Conservation (phyloP, 768 basidiomycete genomes). For the Dacryopinax primogenitus region DNA sequence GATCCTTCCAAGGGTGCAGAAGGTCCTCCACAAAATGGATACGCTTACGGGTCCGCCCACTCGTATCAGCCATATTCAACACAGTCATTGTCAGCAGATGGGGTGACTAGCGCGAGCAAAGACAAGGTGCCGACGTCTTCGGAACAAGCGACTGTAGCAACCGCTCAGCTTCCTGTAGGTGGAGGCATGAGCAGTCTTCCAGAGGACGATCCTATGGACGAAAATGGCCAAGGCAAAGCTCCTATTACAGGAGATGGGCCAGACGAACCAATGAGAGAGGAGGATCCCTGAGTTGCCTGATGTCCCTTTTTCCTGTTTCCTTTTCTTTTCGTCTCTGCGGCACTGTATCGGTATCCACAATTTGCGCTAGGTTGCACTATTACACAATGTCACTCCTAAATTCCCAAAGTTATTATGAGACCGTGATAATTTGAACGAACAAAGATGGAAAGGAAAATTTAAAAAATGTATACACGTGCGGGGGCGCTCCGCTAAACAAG, state of each 20-base stretch:
- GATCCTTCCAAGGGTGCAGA: not conserved
- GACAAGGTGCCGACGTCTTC: not conserved
- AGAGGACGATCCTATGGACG: constrained; percentile 1
- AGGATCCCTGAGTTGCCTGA: not conserved
- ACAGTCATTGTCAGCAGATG: not conserved
- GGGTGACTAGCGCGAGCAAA: not conserved
- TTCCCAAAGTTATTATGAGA: not conserved
- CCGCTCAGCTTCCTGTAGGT: not conserved
- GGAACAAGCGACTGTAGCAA: not conserved
- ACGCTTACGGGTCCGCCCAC: not conserved
- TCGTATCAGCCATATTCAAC: not conserved
- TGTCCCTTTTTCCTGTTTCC: no score
- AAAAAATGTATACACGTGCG: no score
- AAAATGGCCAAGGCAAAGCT: not conserved
- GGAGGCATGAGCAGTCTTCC: not conserved
- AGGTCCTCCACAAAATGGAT: not conserved
- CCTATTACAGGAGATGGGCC: not conserved
- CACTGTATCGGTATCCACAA: not conserved
- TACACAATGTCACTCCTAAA: not conserved
- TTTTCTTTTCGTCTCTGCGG: not conserved
- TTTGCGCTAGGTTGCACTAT: not conserved
- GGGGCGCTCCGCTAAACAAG: no score
- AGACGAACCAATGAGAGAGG: not conserved
- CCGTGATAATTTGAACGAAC: not conserved
- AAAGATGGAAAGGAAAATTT: not conserved